A percentile compares a stretch with the other conserved stretches of the same genome.
Evolutionary conservation across 306 rosid genomes (phyloP).

Genomic region (Myrica gale): DNA sequence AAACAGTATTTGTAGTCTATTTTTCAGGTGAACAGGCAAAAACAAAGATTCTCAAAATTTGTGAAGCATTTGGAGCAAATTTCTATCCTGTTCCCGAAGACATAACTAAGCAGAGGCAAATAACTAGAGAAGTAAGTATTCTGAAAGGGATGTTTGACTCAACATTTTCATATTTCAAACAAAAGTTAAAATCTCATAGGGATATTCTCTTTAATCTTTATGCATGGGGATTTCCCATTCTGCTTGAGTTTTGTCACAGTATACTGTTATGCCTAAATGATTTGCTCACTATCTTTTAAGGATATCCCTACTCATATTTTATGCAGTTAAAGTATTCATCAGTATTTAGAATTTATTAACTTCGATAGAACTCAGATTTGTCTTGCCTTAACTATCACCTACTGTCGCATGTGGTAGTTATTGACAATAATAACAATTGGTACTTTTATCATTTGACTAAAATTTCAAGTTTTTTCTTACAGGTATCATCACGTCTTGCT

Average conservation of each 20-base stretch:
- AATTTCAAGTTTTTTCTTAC: slow-evolving; percentile 25
- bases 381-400: slow-evolving; percentile 11
- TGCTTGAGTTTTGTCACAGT: not conserved
- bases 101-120: slow-evolving; percentile 79
- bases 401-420: slow-evolving; percentile 17
- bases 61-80: slow-evolving; percentile 96
- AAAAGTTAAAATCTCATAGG: slow-evolving; percentile 15
- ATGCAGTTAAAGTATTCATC: not conserved
- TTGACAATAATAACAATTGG: slow-evolving; percentile 10
- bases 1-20: slow-evolving; percentile 89
- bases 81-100: slow-evolving; percentile 99
- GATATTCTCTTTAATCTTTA: slow-evolving; percentile 18
- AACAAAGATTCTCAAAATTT: slow-evolving; percentile 87
- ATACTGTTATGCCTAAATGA: not conserved
- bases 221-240: not conserved
- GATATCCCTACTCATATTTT: not conserved
- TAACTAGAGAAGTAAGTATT: slow-evolving; percentile 83
- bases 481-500: slow-evolving; percentile 86
- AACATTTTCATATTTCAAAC: not conserved
- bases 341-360: slow-evolving; percentile 3
- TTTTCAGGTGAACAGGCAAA: slow-evolving; percentile 98
- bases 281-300: slow-evolving; percentile 15
- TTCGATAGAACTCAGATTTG: slow-evolving; percentile 12
- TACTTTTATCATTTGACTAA: slow-evolving; percentile 16
- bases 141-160: slow-evolving; percentile 11